Percentiles rank a stretch among this genome's conserved stretches.
Conservation (phyloP, 768 basidiomycete species). For the Rhizopogon sp. region DNA sequence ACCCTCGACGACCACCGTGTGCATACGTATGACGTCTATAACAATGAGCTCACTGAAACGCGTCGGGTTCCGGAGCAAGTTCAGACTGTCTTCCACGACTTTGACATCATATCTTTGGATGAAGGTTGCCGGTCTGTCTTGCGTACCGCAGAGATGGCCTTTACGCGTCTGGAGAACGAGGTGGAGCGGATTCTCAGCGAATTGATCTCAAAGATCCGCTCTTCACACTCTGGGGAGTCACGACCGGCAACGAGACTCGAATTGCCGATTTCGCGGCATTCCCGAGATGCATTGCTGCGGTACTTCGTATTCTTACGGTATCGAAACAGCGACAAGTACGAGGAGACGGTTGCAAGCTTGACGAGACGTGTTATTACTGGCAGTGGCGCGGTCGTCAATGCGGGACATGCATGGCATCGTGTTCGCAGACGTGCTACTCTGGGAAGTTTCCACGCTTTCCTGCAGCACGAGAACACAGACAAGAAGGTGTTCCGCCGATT, state of each 20-base stretch:
- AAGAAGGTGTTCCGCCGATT: conserved; percentile 6
- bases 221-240: conserved; percentile 10
- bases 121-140: conserved; percentile 32
- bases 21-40: conserved; percentile 49
- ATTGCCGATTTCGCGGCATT: conserved; percentile 15
- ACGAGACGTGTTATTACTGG: conserved; percentile 21
- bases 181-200: conserved; percentile 34
- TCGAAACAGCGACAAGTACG: conserved; percentile 47
- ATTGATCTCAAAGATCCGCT: conserved; percentile 28
- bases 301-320: conserved; percentile 56
- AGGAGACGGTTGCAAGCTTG: conserved; percentile 28
- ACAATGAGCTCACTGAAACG: conserved; percentile 45
- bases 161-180: conserved; percentile 37
- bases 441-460: conserved; percentile 23
- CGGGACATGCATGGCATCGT: conserved; percentile 21
- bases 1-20: conserved; percentile 34
- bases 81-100: conserved; percentile 39
- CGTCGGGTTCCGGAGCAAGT: conserved; percentile 30
- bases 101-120: conserved; percentile 28
- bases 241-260: conserved; percentile 12
- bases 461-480: conserved; percentile 10
- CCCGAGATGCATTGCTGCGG: conserved; percentile 37
- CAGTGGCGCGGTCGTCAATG: conserved; percentile 11
- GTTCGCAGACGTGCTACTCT: conserved; percentile 23
- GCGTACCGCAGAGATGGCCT: conserved; percentile 38